These are phyloP conservation scores for Ilyonectria destructans DNA, from an alignment of 2,329 filamentous ascomycete genomes.

Conservation along the genomic window DNA sequence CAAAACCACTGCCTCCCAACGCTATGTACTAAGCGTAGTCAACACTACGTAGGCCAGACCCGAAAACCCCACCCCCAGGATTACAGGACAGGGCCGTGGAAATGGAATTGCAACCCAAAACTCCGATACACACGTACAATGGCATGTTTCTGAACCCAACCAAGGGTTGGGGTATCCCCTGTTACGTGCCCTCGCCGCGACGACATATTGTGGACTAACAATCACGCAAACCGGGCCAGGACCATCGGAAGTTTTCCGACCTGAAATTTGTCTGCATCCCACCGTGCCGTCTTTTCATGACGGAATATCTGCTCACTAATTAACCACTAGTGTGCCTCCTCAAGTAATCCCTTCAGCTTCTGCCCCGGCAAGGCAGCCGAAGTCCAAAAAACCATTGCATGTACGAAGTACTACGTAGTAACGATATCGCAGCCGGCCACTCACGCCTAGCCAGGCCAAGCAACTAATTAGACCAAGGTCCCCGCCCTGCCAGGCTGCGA, in stretches of 20 bases:
- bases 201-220: not conserved
- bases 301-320: not conserved
- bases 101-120: not conserved
- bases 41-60: not conserved
- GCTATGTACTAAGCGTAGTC: too few relatives aligned
- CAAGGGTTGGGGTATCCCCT: constrained; percentile 14
- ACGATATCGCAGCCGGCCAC: not conserved
- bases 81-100: not conserved
- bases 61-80: not conserved
- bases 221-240: not conserved
- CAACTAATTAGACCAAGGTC: not conserved
- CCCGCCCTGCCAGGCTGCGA: constrained; percentile 9
- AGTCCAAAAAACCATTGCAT: not conserved
- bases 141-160: constrained; percentile 14
- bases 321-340: not conserved
- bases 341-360: not conserved
- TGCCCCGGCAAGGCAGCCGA: not conserved
- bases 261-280: not conserved
- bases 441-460: not conserved
- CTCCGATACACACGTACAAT: not conserved
- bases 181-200: not conserved
- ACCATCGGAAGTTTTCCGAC: constrained; percentile 27
- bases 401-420: not conserved
- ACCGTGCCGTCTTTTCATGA: not conserved
- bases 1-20: not conserved